phyloP scores from a whole-genome alignment of 2,329 filamentous ascomycete genomes.

The Pezicula radicicola region DNA sequence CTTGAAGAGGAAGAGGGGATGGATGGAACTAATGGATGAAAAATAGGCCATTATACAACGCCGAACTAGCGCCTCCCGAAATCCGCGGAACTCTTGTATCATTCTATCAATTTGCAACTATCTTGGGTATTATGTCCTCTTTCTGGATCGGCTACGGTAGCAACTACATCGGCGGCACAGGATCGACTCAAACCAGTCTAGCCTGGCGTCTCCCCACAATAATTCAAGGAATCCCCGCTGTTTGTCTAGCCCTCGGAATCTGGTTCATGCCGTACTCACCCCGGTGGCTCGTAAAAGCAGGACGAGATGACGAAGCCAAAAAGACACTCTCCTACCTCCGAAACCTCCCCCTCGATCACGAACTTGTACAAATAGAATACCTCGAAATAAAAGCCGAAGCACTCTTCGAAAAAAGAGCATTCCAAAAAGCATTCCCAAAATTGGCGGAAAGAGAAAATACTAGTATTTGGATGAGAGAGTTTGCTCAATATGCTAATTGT shows the following conservation, averaged over 20 bases:
- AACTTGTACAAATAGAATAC: slow-evolving; percentile 39
- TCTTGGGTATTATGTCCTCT: slow-evolving; percentile 47
- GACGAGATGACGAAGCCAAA: slow-evolving; percentile 44
- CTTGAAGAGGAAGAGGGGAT: too few species aligned
- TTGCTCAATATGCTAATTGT: slow-evolving; percentile 48
- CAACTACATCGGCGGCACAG: slow-evolving; percentile 45
- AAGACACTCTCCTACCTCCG: slow-evolving; percentile 41
- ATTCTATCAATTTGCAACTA: slow-evolving; percentile 61
- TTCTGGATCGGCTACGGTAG: slow-evolving; percentile 45
- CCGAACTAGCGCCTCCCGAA: slow-evolving; percentile 55
- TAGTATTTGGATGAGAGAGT: slow-evolving; percentile 39
- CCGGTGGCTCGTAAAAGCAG: slow-evolving; percentile 41
- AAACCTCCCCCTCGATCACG: slow-evolving; percentile 35
- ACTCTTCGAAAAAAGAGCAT: slow-evolving; percentile 39
- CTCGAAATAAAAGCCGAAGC: slow-evolving; percentile 44
- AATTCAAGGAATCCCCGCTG: slow-evolving; percentile 42
- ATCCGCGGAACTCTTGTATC: slow-evolving; percentile 61
- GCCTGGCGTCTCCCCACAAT: slow-evolving; percentile 42
- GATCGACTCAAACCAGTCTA: slow-evolving; percentile 38
- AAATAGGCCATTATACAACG: slow-evolving; percentile 42
- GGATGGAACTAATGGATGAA: background rate
- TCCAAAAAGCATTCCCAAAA: slow-evolving; percentile 41
- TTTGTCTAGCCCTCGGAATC: slow-evolving; percentile 41
- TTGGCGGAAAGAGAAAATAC: slow-evolving; percentile 37
- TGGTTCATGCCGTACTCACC: slow-evolving; percentile 41